Evolutionary conservation across 1,284 basidiomycete genomes (phyloP), one percentile per base, ranked within the genome.

Genomic region (Microbotryum silenes-acaulis): DNA sequence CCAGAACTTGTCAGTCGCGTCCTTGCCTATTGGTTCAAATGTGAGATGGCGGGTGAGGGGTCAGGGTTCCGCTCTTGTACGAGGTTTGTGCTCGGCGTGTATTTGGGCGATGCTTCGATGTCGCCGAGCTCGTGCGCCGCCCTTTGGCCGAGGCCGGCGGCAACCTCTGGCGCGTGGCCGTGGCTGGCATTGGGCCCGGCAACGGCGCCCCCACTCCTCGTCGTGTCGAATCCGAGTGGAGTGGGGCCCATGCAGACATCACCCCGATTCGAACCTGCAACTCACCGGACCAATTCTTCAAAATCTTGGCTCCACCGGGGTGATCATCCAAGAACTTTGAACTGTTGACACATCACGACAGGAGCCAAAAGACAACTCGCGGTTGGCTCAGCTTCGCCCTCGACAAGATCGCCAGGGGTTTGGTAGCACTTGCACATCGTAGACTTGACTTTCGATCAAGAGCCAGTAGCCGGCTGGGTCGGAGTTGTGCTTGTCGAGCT

Each of bases 401-500:
- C 1, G 1, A 12, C 10, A 7, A 23, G 48, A 20, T 42, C 37
- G 37, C 12, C 37, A 18, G 37, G 12, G 31, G 31, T 31, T 18
- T 42, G 3, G 16, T 18, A 42, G 25, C 0, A 31, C 59, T 21
- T 27, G 60, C 57, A 67, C 66, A 51, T 75, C 74, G 63, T 75
- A 76, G 1, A 75, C 72, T 20, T 67, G 48, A 12, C 72, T 71
- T 33, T 75, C 68, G 61, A 75, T 68, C 9, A 72, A 69, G 25
- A 75, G 57, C 73, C 73, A 75, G 12, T 66, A 51, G 46, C 71
- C 70, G 18, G 64, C 56, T 9, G 70, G 65, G 4, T 56, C 54
- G 25, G 67, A 61, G 57, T 71, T 69, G 65, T 75, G 71, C 27
- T 55, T 21, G 1, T 56, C 64, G 6, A 75, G 69, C 12, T 71